phyloP scores from a whole-genome alignment of 257 asterid genomes.

The Solanum pimpinellifolium region DNA sequence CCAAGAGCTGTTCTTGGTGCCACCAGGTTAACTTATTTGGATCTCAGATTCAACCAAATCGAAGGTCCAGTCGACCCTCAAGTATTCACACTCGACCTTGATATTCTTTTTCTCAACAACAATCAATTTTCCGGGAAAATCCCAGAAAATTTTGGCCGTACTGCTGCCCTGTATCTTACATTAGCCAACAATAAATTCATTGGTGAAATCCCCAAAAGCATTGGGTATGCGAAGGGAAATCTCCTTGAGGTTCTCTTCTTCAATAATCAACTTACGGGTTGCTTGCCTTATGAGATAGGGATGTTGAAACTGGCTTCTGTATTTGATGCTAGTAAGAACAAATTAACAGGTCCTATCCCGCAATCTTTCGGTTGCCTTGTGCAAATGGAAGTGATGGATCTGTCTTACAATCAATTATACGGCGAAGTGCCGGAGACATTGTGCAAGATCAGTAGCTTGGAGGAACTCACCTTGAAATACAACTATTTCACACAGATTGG shows the following conservation, averaged over 20 bases:
- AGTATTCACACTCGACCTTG: constrained; percentile 47
- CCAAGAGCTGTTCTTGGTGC: constrained; percentile 33
- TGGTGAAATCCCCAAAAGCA: constrained; percentile 42
- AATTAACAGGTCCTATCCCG: constrained; percentile 52
- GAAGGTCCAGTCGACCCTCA: constrained; percentile 23
- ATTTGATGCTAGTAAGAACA: constrained; percentile 48
- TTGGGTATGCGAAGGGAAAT: constrained; percentile 22
- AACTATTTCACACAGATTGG: constrained; percentile 57
- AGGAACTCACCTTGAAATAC: constrained; percentile 13
- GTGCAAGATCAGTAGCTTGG: constrained; percentile 24
- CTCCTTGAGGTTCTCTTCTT: constrained; percentile 29
- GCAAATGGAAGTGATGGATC: constrained; percentile 12
- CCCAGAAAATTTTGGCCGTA: constrained; percentile 30
- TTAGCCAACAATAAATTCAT: constrained; percentile 44
- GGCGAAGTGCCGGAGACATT: constrained; percentile 51
- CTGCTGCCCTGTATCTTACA: constrained; percentile 31
- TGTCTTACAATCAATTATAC: constrained; percentile 29
- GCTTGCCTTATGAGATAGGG: constrained; percentile 61
- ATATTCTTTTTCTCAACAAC: constrained; percentile 61
- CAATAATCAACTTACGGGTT: constrained; percentile 40
- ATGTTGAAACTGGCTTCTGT: constrained; percentile 10
- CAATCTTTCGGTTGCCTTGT: constrained; percentile 46
- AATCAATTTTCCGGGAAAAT: constrained; percentile 30
- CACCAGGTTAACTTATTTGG: constrained; percentile 45
- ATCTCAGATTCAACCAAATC: constrained; percentile 40